Evolutionary conservation across 768 basidiomycete genomes (phyloP), one percentile per base, ranked within the genome.

Genomic region (Termitomyces heimii): DNA sequence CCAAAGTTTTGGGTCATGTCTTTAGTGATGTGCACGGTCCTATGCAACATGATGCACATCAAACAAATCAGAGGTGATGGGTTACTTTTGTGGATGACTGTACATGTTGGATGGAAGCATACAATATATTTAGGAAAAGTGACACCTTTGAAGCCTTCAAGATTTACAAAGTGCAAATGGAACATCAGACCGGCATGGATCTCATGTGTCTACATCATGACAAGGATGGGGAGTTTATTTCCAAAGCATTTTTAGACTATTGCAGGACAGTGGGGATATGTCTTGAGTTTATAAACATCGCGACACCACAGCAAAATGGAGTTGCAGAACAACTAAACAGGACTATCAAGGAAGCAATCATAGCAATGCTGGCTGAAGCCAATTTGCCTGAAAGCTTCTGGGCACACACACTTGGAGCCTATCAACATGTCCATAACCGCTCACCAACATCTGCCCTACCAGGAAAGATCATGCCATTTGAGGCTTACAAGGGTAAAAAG

Each of bases 261-360:
- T 44, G 43, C 43, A 44, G 6, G 3, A 5, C 24, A 2, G 13
- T 13, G 0, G 22, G 43, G 0, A 44, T 44, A 13, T 6, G 43
- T 5, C 12, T 44, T 7, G 24, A 24, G 5, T 24, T 14, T 14
- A 44, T 24, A 14, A 44, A 44, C 8, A 14, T 24, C 16, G 43
- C 12, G 0, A 44, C 24, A 7, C 22, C 13, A 1, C 43, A 77
- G 64, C 74, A 79, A 51, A 82, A 81, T 59, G 72, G 76, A 12
- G 68, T 77, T 4, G 75, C 75, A 1, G 75, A 82, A 59, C 59
- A 70, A 1, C 59, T 61, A 7, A 79, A 80, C 37, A 58, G 69
- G 2, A 72, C 71, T 0, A 63, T 81, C 34, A 60, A 64, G 1
- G 70, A 77, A 22, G 63, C 60, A 18, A 63, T 70, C 14, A 61